Conservation (phyloP, 2,329 filamentous ascomycete genomes). For the Didymella glomerata region DNA sequence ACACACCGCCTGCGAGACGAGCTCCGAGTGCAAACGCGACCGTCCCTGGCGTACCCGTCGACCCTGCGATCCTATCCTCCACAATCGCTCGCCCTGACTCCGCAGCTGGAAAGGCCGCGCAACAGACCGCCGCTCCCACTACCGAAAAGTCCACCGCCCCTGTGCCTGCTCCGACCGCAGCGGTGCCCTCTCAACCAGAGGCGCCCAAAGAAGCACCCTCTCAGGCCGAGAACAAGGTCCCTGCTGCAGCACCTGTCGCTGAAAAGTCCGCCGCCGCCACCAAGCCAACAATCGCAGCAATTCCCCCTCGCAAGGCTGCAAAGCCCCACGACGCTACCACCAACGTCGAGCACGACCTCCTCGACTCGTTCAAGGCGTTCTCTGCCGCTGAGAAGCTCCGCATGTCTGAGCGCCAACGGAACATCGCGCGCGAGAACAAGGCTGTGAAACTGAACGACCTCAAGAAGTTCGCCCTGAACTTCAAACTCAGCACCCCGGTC, state of each 20-base stretch:
- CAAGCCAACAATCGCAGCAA: conserved; percentile 39
- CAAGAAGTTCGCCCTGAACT: conserved; percentile 92
- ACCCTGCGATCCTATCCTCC: conserved; percentile 91
- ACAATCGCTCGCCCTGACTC: conserved; percentile 67
- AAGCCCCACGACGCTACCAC: conserved; percentile 63
- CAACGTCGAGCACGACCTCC: conserved; percentile 68
- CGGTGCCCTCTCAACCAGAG: conserved; percentile 24
- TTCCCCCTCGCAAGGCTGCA: conserved; percentile 49
- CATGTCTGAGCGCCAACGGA: conserved; percentile 64
- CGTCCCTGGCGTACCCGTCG: conserved; percentile 78
- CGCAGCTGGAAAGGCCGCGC: conserved; percentile 35
- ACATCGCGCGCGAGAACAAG: conserved; percentile 74
- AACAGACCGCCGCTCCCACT: conserved; percentile 34
- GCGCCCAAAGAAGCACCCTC: conserved; percentile 27
- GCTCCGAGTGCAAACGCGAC: conserved; percentile 78
- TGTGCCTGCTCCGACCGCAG: conserved; percentile 7
- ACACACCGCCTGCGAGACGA: conserved; percentile 88
- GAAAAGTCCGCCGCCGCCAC: conserved; percentile 43
- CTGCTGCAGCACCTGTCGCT: conserved; percentile 32
- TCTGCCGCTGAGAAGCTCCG: conserved; percentile 68
- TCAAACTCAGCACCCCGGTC: conserved; percentile 93
- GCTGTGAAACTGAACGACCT: conserved; percentile 92
- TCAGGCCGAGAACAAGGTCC: conserved; percentile 31
- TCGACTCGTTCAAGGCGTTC: conserved; percentile 71
- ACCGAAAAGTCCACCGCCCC: conserved; percentile 30